Conservation (phyloP, 176 grass and related monocot species). For the Elaeis guineensis region DNA sequence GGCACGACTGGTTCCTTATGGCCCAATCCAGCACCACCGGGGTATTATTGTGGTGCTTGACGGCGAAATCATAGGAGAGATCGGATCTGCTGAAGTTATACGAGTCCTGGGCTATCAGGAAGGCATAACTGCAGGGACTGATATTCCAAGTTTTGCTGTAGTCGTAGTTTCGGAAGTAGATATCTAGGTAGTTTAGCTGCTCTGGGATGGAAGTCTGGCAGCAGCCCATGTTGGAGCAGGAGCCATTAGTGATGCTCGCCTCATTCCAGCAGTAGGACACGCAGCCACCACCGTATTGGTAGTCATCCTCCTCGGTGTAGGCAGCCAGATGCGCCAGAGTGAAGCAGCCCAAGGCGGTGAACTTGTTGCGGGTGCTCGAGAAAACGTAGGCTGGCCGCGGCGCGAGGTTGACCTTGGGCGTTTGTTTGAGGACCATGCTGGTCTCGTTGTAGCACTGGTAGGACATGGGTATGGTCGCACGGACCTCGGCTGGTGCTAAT, state of each 20-base stretch:
- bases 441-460: slow-evolving; percentile 22
- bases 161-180: background rate
- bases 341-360: slow-evolving; percentile 29
- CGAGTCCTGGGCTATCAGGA: slow-evolving; percentile 21
- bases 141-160: background rate
- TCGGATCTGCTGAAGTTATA: slow-evolving; percentile 20
- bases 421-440: background rate
- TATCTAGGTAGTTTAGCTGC: background rate
- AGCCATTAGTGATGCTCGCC: background rate
- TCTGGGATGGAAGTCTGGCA: slow-evolving; percentile 26
- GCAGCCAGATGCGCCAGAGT: slow-evolving; percentile 23
- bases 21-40: slow-evolving; percentile 56
- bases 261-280: slow-evolving; percentile 31
- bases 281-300: slow-evolving; percentile 31
- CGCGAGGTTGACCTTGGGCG: background rate
- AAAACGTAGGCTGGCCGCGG: background rate
- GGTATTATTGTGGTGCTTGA: background rate
- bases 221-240: slow-evolving; percentile 43
- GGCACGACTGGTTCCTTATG: slow-evolving; percentile 25
- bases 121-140: slow-evolving; percentile 34
- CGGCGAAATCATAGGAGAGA: slow-evolving; percentile 20
- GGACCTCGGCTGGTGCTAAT: slow-evolving; percentile 10
- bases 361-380: slow-evolving; percentile 23
- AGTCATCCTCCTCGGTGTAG: rapidly evolving
- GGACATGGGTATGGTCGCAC: background rate